Evolutionary conservation across 805 yeast genomes (phyloP), one percentile per base, ranked within the genome.

Genomic region (Tetrapisispora namnaoensis): DNA sequence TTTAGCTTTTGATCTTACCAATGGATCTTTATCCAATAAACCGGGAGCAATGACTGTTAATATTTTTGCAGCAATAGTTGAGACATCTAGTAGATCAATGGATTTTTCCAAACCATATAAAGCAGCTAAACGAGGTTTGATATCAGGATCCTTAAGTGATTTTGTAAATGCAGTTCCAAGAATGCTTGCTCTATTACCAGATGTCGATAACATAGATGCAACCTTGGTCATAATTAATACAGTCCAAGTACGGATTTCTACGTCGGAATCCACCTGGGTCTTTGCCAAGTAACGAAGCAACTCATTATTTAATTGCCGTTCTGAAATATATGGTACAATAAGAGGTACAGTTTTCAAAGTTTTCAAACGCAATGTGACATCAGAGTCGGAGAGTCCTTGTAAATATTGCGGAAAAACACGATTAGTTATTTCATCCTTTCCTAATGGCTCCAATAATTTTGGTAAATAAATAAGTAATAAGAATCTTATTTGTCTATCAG

Each of bases 301-400:
- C 44, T 93, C 98, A 58, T 89, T 89, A 63, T 91, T 91, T 44
- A 90, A 70, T 62, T 86, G 95, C 48, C 95, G 76, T 37, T 81
- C 86, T 0, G 86, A 76, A 1, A 91, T 74, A 56, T 79, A 79
- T 20, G 80, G 78, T 1, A 82, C 78, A 27, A 90, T 68, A 9
- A 61, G 60, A 3, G 79, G 69, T 2, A 80, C 76, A 2, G 53
- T 53, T 44, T 82, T 83, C 37, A 91, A 70, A 0, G 97, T 86
- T 46, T 82, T 86, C 54, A 85, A 85, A 53, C 97, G 72, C 38
- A 91, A 79, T n/a, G 82, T 74, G 3, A 81, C 76, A 61, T 87
- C 90, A 1, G 93, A 79, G 62, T 91, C 99, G 34, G 82, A 78
- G 58, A 91, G 84, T 0, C 99, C 98, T 17, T 83, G 79, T n/a